Percentiles rank a stretch among this genome's conserved stretches.
Evolutionary conservation across 2,329 filamentous ascomycete species (phyloP).

Genomic region (Neopestalotiopsis rosae): DNA sequence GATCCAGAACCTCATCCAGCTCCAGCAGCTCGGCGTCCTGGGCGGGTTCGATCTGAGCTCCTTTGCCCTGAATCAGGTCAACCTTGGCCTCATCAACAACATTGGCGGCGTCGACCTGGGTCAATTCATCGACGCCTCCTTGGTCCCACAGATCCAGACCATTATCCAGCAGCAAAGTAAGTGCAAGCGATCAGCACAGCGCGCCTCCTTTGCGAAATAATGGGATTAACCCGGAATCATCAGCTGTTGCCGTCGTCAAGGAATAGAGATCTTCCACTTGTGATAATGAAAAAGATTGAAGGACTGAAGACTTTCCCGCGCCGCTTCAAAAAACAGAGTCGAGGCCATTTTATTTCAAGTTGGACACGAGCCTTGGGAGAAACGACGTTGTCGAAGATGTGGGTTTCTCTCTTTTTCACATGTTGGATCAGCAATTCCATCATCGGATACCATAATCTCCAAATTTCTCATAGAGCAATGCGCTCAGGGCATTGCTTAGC

Average conservation of each 20-base stretch:
- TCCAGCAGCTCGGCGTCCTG: conserved; percentile 46
- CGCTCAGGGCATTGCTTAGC: not conserved
- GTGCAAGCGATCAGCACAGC: not conserved
- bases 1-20: conserved; percentile 36
- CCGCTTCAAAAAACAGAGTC: not conserved
- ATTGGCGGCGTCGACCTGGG: conserved; percentile 38
- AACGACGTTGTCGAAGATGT: not conserved
- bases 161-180: conserved; percentile 32
- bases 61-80: conserved; percentile 47
- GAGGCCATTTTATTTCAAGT: too few species aligned
- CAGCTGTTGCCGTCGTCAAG: conserved; percentile 12
- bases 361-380: not conserved
- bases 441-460: not conserved
- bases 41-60: conserved; percentile 51
- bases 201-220: not conserved
- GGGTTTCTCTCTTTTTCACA: conserved; percentile 1
- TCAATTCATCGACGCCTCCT: conserved; percentile 35
- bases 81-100: conserved; percentile 46
- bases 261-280: not conserved
- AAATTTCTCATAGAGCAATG: not conserved
- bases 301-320: not conserved
- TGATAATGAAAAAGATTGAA: not conserved
- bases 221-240: not conserved
- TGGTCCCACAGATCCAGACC: conserved; percentile 38
- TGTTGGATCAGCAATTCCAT: not conserved